phyloP scores from a whole-genome alignment of 768 basidiomycete species.

The Crucibulum laeve region DNA sequence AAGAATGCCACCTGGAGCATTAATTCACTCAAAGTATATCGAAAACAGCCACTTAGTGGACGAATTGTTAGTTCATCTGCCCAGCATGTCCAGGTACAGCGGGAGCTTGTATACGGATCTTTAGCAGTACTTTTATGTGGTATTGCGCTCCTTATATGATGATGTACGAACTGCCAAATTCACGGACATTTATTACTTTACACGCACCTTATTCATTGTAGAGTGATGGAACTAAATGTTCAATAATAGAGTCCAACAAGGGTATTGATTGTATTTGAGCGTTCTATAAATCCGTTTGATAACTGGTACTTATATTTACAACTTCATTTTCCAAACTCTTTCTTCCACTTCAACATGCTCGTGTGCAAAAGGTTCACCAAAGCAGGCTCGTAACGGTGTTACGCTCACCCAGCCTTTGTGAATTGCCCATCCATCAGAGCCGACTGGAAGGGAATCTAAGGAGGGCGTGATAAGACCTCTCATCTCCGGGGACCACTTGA shows the following conservation, averaged over 20 bases:
- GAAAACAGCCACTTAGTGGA: conserved; percentile 44
- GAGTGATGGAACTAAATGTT: too few species aligned
- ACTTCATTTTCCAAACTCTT: conserved; percentile 52
- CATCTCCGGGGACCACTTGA: conserved; percentile 74
- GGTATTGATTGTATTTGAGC: too few species aligned
- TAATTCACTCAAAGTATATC: conserved; percentile 74
- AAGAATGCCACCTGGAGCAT: conserved; percentile 83
- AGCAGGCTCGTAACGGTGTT: conserved; percentile 72
- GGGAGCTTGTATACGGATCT: too few species aligned
- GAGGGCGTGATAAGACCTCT: conserved; percentile 60
- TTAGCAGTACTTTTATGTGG: too few species aligned
- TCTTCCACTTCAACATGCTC: conserved; percentile 31
- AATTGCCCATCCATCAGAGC: conserved; percentile 82
- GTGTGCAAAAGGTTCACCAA: conserved; percentile 53
- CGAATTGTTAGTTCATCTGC: conserved; percentile 22
- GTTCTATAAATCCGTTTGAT: not conserved
- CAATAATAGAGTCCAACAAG: too few species aligned
- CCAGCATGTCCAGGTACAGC: too few species aligned
- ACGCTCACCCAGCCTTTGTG: conserved; percentile 67
- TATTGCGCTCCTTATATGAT: too few species aligned
- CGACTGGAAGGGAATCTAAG: conserved; percentile 56
- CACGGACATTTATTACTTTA: too few species aligned
- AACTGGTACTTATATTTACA: conserved; percentile 26
- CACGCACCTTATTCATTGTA: too few species aligned
- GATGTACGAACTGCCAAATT: too few species aligned